phyloP scores from a whole-genome alignment of 1,284 basidiomycete genomes.

The Rhodotorula sp. region DNA sequence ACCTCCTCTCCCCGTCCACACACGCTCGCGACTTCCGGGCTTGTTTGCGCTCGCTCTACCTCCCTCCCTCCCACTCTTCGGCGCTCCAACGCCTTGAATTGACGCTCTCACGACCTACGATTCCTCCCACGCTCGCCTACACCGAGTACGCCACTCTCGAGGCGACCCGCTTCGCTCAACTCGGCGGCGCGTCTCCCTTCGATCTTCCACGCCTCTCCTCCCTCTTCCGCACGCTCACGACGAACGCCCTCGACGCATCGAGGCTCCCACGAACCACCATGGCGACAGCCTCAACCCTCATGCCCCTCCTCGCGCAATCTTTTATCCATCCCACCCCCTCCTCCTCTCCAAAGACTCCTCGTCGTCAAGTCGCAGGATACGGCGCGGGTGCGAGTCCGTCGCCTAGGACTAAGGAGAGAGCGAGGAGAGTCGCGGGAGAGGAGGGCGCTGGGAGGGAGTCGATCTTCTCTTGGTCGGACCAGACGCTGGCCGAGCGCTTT shows the following conservation, averaged over 20 bases:
- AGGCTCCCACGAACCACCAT: not conserved
- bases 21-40: too few relatives aligned
- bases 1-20: too few relatives aligned
- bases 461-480: conserved; percentile 14
- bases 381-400: not conserved
- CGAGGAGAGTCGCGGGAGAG: not conserved
- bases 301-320: conserved; percentile 18
- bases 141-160: too few relatives aligned
- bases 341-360: not conserved
- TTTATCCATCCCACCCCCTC: conserved; percentile 13
- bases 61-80: too few relatives aligned
- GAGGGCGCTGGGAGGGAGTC: not conserved
- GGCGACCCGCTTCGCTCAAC: too few relatives aligned
- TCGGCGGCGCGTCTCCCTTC: too few relatives aligned
- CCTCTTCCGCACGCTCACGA: not conserved
- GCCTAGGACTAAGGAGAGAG: conserved; percentile 1
- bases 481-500: conserved; percentile 5
- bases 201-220: too few relatives aligned
- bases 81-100: too few relatives aligned
- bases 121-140: too few relatives aligned
- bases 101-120: too few relatives aligned
- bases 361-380: not conserved
- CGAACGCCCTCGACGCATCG: not conserved
- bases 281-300: not conserved
- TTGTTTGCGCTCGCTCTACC: too few relatives aligned